Evolutionary conservation across 1,139 yeast genomes (phyloP), one percentile per base, ranked within the genome.

Genomic region (Geotrichum macrosporum): DNA sequence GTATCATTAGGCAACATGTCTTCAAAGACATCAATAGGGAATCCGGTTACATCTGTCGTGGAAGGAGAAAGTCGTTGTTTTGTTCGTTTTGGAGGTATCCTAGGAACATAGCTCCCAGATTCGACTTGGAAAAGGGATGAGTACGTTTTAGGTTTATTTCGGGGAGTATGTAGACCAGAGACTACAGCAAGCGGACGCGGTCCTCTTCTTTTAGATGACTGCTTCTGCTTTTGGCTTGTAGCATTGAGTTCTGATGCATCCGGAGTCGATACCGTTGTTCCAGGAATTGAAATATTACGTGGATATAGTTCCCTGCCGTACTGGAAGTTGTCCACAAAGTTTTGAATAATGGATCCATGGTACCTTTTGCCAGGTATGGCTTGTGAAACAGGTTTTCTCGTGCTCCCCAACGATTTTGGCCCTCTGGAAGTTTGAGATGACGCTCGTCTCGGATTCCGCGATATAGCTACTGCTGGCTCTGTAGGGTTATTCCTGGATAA

Each of bases 141-240:
- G 29, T 46, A 41, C 0, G 22, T 4, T 15, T 41, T 40, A 20
- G 45, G 45, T 21, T 35, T 36, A 10, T 31, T 34, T 5, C 39
- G 35, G 2, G 44, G 41, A n/a, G 22, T 24, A 21, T 46, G 49
- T 4, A 46, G 21, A 15, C 49, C 49, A 15, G 49, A 46, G 2
- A 46, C 49, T 1, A 46, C 45, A 22, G 49, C 49, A 4, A 46
- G 22, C 3, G 44, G 26, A 4, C 45, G 41, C 6, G 45, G 44
- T 3, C 39, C 34, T 24, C 34, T 18, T 21, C 22, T 26, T 20
- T 42, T 42, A 12, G 26, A 20, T 19, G 19, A 10, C 15, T n/a
- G n/a, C n/a, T n/a, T n/a, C n/a, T n/a, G n/a, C n/a, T n/a, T n/a
- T n/a, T n/a, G n/a, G n/a, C n/a, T n/a, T n/a, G n/a, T n/a, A n/a